A percentile compares a stretch with the other conserved stretches of the same genome.
These are phyloP conservation scores for Asterophora parasitica DNA, from an alignment of 768 basidiomycete species.

Conservation along the genomic window DNA sequence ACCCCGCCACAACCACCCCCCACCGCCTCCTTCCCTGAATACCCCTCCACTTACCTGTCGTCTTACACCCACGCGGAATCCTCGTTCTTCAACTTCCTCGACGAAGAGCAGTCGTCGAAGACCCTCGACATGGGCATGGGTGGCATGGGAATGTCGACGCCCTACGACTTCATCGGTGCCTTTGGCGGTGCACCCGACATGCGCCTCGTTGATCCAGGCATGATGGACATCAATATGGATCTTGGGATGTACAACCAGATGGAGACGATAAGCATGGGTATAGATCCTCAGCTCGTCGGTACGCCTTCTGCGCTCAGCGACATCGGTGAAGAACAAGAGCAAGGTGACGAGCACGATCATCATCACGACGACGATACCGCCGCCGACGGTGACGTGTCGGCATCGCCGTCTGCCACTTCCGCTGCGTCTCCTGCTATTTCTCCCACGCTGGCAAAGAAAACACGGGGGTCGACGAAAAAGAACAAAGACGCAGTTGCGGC, in stretches of 20 bases:
- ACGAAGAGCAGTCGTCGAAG: constrained; percentile 38
- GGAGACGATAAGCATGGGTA: constrained; percentile 42
- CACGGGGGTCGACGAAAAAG: constrained; percentile 7
- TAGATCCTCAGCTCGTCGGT: constrained; percentile 75
- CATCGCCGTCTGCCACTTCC: constrained; percentile 6
- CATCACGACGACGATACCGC: constrained; percentile 6
- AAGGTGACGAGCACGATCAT: constrained; percentile 14
- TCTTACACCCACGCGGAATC: constrained; percentile 3
- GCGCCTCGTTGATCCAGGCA: constrained; percentile 20
- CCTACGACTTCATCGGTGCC: constrained; percentile 38
- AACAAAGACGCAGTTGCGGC: background rate
- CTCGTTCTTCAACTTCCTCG: constrained; percentile 39
- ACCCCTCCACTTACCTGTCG: constrained; percentile 18
- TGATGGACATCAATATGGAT: constrained; percentile 22
- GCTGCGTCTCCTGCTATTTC: constrained; percentile 14
- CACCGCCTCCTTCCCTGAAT: constrained; percentile 33
- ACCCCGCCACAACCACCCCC: constrained; percentile 41
- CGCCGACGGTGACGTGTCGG: constrained; percentile 15
- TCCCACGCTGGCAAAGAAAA: constrained; percentile 6
- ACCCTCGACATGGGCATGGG: constrained; percentile 21
- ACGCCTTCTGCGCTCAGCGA: constrained; percentile 47
- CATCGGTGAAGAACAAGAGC: constrained; percentile 32
- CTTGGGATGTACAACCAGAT: constrained; percentile 14
- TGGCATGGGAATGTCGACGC: constrained; percentile 17
- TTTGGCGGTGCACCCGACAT: constrained; percentile 23